Evolutionary conservation across 768 basidiomycete genomes (phyloP), one percentile per base, ranked within the genome.

Genomic region (Tylopilus cervinicoccineus): DNA sequence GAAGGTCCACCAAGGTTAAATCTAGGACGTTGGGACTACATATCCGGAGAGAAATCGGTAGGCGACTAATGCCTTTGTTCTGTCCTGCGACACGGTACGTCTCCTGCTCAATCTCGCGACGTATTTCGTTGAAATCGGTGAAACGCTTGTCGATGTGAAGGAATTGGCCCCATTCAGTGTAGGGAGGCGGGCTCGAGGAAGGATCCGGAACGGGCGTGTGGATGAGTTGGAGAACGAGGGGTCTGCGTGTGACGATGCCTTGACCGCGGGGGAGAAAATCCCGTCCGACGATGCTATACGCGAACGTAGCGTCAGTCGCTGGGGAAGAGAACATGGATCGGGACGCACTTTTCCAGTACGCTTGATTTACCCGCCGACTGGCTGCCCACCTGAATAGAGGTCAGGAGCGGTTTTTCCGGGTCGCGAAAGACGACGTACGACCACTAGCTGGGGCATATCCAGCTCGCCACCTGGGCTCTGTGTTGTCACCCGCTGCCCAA

Each of bases 311-410:
- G 38, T 56, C 22, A 52, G 20, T 27, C 16, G 44, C 38, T 10
- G 38, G 45, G 9, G 24, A n/a, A 12, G 6, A 49, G 48, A 43
- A 40, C 54, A 56, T 47, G 9, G 22, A 12, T 32, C 11, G 10
- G 19, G 38, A 77, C 88, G 60, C 59, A 93, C 93, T 88, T 98
- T 72, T 98, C 94, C 47, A 98, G 79, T 45, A 93, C 91, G 67
- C 90, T 92, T 29, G 93, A 96, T 74, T 96, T 97, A 52, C 94
- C 94, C 27, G 93, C 85, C 33, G 93, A 96, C 71, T 97, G 94
- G 59, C 93, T 94, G 49, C 94, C 94, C 61, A 97, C 92, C 92
- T 94, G 39, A 47, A 34, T 20, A 28, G 28, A 45, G 19, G 43
- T 55, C 12, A 48, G 49, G 11, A 20, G 17, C 1, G 20, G 29